Base-by-base conservation (phyloP, 2,329 filamentous ascomycete species). In the Botryotinia calthae region DNA sequence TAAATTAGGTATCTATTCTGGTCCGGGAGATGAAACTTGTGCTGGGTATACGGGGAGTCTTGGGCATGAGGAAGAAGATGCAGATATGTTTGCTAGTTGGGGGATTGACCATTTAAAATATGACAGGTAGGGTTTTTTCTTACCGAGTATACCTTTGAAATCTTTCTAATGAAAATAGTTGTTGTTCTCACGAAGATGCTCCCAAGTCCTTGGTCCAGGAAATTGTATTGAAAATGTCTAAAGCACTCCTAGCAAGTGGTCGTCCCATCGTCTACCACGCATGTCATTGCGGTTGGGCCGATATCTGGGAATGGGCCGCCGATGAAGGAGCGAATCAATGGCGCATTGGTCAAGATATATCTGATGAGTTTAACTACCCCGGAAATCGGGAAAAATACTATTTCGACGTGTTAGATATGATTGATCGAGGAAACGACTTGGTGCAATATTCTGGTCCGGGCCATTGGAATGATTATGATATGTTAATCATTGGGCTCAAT, bases 1-100 rank as follows among this genome's bases (percentile, higher is more conserved):
- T 63, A 91, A 91, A 77, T 81, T 90, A 14, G 89, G 90, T 0
- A 89, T 91, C 69, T 91, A 91, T 77, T 86, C 86, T 75, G 86
- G 86, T 77, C 86, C 86, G 0, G 86, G 86, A 51, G 81, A 74
- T 31, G 46, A 44, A 14, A 76, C 76, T 31, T 78, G 76, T 73
- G 74, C 73, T n/a, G 75, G 74, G 0, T 77, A 77, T 37, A 74
- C 87, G 22, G 89, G 85, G 1, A 87, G 85, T 73, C 78, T 88
- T 18, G 88, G 86, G 0, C 85, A 86, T 75, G 89, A 91, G 75
- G 81, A 83, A 1, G 80, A 87, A 25, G 89, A 91, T 79, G 89
- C 88, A 2, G 79, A 84, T 62, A 85, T 86, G 0, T 90, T 87
- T 78, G 85, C 86, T 1, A 82, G 83, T 37, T 90, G 88, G 88